Conservation (phyloP, 1,139 yeast species). For the Geotrichum restrictum region DNA sequence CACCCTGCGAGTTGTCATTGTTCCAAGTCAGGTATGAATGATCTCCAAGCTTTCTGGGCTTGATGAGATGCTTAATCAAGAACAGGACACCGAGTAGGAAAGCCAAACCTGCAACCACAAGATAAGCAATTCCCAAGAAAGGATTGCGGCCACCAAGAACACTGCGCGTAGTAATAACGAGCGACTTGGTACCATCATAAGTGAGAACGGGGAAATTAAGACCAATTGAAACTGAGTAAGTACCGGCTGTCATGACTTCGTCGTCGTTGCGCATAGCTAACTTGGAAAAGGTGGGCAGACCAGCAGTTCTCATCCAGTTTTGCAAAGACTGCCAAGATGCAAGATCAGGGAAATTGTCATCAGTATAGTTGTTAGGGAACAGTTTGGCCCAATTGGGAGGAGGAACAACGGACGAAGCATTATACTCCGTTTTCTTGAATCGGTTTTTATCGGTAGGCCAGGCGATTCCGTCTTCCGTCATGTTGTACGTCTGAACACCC, state of each 20-base stretch:
- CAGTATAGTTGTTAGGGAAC: slow-evolving; percentile 88
- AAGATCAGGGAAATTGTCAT: slow-evolving; percentile 77
- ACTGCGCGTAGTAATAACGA: slow-evolving; percentile 77
- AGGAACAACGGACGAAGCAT: slow-evolving; percentile 71
- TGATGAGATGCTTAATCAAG: slow-evolving; percentile 56
- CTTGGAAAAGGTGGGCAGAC: slow-evolving; percentile 79
- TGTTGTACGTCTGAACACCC: slow-evolving; percentile 47
- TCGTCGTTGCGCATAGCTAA: slow-evolving; percentile 76
- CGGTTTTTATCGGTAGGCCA: slow-evolving; percentile 80
- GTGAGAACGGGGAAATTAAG: slow-evolving; percentile 84
- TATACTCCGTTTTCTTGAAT: slow-evolving; percentile 74
- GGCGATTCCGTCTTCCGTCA: slow-evolving; percentile 72
- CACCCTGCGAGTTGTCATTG: slow-evolving; percentile 33
- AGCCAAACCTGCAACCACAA: slow-evolving; percentile 90
- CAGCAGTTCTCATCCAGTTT: slow-evolving; percentile 97
- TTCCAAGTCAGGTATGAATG: slow-evolving; percentile 72
- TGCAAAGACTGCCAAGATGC: slow-evolving; percentile 78
- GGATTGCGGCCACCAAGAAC: slow-evolving; percentile 88
- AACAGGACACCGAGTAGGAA: slow-evolving; percentile 56
- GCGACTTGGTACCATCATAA: slow-evolving; percentile 75
- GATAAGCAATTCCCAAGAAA: slow-evolving; percentile 84
- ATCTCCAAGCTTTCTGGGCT: slow-evolving; percentile 75
- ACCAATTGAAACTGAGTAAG: slow-evolving; percentile 68
- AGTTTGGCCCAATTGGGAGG: slow-evolving; percentile 90
- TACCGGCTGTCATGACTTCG: slow-evolving; percentile 57